A percentile compares a stretch with the other conserved stretches of the same genome.
Conservation (phyloP, 192 early-diverging fungal genomes). For the Pilaira anomala region DNA sequence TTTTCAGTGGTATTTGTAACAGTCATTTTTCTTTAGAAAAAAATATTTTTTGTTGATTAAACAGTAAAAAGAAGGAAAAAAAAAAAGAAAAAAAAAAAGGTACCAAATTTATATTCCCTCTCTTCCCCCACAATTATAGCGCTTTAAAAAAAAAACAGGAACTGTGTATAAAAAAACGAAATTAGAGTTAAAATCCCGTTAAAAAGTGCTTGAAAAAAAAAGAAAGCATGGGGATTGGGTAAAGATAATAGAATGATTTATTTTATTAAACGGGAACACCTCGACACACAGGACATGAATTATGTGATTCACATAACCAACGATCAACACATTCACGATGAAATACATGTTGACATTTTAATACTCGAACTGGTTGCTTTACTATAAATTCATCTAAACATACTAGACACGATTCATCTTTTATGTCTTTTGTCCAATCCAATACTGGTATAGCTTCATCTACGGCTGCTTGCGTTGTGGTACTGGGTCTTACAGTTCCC, state of each 20-base stretch:
- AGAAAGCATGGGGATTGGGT: background rate
- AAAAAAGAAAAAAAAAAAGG: background rate
- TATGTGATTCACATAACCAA: constrained; percentile 50
- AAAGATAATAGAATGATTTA: background rate
- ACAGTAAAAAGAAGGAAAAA: background rate
- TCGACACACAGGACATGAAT: constrained; percentile 55
- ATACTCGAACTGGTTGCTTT: constrained; percentile 42
- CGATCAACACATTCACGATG: constrained; percentile 52
- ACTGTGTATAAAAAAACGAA: too few species aligned
- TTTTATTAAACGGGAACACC: constrained; percentile 35
- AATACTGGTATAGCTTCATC: constrained; percentile 19
- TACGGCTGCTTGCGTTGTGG: constrained; percentile 21
- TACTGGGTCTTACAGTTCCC: constrained; percentile 18
- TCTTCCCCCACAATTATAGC: too few species aligned
- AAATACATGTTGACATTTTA: constrained; percentile 54
- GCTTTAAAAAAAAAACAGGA: too few species aligned
- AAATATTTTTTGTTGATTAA: background rate
- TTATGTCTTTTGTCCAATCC: constrained; percentile 16
- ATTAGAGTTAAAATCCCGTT: too few species aligned
- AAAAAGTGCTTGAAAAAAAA: too few species aligned
- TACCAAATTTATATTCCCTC: constrained; percentile 5
- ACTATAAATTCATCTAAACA: constrained; percentile 50
- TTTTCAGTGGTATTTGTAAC: constrained; percentile 12
- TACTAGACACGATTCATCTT: constrained; percentile 43
- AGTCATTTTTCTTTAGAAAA: background rate